Percentiles rank a stretch among this genome's conserved stretches.
These are phyloP conservation scores for Penicillium parvum DNA, from an alignment of 495 filamentous ascomycete genomes.

Conservation along the genomic window DNA sequence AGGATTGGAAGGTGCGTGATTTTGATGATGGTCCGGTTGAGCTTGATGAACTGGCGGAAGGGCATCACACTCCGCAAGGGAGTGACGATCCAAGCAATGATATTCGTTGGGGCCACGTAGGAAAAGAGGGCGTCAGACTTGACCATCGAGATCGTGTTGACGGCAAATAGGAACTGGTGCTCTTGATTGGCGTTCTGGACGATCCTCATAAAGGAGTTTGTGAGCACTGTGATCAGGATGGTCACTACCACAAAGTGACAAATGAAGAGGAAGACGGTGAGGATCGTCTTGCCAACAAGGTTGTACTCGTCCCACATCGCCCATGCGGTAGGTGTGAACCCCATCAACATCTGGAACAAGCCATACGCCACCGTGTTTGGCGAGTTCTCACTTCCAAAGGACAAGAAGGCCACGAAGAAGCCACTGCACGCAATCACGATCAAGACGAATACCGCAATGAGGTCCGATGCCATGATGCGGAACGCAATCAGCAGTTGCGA, in stretches of 20 bases:
- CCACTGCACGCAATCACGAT: constrained; percentile 84
- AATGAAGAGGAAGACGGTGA: constrained; percentile 82
- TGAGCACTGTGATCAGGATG: constrained; percentile 86
- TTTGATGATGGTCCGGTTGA: constrained; percentile 87
- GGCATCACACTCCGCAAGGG: constrained; percentile 75
- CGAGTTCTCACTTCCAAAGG: constrained; percentile 64
- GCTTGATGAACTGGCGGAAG: constrained; percentile 68
- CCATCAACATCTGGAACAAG: constrained; percentile 91
- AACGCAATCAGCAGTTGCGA: constrained; percentile 91
- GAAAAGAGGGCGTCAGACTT: constrained; percentile 93
- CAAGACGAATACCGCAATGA: constrained; percentile 75
- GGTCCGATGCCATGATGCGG: constrained; percentile 83
- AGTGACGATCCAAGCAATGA: constrained; percentile 79
- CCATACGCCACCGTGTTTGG: constrained; percentile 66
- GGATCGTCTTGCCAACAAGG: constrained; percentile 64
- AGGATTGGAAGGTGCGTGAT: constrained; percentile 82
- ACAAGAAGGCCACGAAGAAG: constrained; percentile 90
- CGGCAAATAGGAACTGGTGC: constrained; percentile 89
- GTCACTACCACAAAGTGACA: constrained; percentile 94
- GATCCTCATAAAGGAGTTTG: constrained; percentile 91
- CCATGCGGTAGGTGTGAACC: constrained; percentile 75
- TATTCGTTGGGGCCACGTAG: constrained; percentile 83
- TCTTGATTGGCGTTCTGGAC: constrained; percentile 89
- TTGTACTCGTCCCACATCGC: constrained; percentile 74
- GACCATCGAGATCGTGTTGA: constrained; percentile 94